Base-by-base conservation (phyloP, 176 grass and related monocot genomes). In the Oryza glaberrima region DNA sequence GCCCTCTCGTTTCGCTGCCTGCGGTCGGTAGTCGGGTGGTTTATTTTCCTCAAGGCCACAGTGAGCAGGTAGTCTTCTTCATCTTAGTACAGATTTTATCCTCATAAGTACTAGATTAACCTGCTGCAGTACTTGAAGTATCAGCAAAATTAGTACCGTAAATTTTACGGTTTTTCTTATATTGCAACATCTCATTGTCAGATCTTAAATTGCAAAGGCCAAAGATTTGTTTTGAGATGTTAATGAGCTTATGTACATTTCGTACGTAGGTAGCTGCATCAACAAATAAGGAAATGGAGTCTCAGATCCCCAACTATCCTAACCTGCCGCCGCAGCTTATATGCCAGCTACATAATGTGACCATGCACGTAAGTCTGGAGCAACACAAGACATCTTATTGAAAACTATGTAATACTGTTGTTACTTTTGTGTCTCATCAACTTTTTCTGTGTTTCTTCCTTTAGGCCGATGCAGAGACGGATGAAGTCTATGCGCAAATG, bases 401-500 rank as follows among this genome's bases (percentile, higher is more conserved):
- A 45, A 64, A 71, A 54, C 43, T 17, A 75, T 75, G 43, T 64
- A 67, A 40, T 80, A 65, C 76, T 45, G 5, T 35, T 61, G 5
- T n/a, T 51, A 77, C 26, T 25, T 56, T 49, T 79, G 67, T 54
- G 75, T 48, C 69, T 87, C 19, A 86, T 69, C 65, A 67, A 9
- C 40, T 79, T 66, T 66, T 82, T 73, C 47, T 70, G 23, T 34
- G 79, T 43, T 81, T 86, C 54, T 66, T 86, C 5, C 80, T 90
- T 75, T 84, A 98, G 96, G 93, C 91, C 63, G 96, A 98, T 92
- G 80, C 92, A 72, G 96, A 98, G 83, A 92, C 91, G 67, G 96
- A 98, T 84, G 96, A 98, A 82, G 96, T 98, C 60, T 98, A 95
- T 76, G 89, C 93, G 2, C 91, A 98, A 48, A 98, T 98, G 96